Conservation (phyloP, 441 rosid species). For the Croton laevigatus region DNA sequence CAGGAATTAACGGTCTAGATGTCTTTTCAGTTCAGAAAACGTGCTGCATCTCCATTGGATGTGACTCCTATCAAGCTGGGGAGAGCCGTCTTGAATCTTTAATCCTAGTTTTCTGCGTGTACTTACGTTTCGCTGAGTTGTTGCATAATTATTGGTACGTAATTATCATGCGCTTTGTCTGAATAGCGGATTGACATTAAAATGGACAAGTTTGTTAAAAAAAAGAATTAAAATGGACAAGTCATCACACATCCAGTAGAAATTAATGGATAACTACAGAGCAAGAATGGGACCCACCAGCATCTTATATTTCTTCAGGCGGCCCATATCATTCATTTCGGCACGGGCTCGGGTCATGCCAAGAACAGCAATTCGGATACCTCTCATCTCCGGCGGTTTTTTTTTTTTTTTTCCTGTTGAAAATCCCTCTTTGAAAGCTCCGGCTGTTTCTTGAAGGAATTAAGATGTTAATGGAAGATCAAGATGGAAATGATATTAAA, state of each 20-base stretch:
- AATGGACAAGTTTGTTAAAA: constrained; percentile 20
- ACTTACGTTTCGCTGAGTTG: background rate
- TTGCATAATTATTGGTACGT: constrained; percentile 13
- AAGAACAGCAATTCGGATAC: background rate
- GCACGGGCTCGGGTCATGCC: background rate
- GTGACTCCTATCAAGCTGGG: background rate
- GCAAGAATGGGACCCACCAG: background rate
- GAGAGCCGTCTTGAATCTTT: background rate
- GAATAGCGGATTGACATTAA: constrained; percentile 14
- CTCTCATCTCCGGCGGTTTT: background rate
- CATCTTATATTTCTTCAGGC: background rate
- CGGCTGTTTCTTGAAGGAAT: background rate
- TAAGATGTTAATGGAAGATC: constrained; percentile 39
- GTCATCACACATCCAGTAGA: constrained; percentile 30
- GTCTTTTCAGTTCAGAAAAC: background rate
- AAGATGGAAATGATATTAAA: constrained; percentile 23
- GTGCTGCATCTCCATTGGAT: background rate
- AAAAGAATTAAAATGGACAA: constrained; percentile 19
- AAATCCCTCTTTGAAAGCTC: background rate
- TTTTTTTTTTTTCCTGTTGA: background rate
- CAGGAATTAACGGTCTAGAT: constrained; percentile 16
- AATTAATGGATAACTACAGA: background rate
- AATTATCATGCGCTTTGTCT: background rate
- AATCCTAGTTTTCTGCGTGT: background rate
- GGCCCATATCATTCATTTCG: background rate